Evolutionary conservation across 2,329 filamentous ascomycete species (phyloP).

Genomic region (Setomelanomma holmii): DNA sequence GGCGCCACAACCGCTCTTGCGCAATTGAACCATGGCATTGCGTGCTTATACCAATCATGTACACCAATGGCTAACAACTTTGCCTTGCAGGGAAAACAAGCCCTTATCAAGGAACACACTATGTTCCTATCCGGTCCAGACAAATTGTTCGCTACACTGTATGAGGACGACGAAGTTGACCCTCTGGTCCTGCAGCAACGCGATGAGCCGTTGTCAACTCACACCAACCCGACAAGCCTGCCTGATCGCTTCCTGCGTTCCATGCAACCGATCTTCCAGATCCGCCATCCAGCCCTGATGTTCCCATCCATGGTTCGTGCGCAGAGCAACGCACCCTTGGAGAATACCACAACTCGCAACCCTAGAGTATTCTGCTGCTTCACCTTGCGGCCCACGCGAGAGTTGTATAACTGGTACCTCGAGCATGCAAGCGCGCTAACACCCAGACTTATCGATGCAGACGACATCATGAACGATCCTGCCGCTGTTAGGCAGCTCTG

Average conservation of each 20-base stretch:
- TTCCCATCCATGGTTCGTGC: slow-evolving; percentile 23
- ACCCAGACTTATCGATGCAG: slow-evolving; percentile 22
- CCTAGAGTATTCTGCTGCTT: background rate
- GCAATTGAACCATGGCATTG: slow-evolving; percentile 6
- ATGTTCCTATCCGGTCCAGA: slow-evolving; percentile 12
- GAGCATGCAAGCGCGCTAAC: background rate
- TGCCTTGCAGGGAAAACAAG: slow-evolving; percentile 12
- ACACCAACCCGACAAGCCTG: slow-evolving; percentile 20
- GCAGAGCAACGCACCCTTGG: background rate
- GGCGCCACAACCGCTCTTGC: background rate
- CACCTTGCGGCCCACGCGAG: slow-evolving; percentile 3
- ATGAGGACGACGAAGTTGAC: slow-evolving; percentile 2
- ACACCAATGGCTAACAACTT: slow-evolving; percentile 2
- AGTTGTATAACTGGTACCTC: slow-evolving; percentile 21
- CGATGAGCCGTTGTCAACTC: background rate
- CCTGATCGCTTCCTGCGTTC: slow-evolving; percentile 20
- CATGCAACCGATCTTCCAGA: slow-evolving; percentile 24
- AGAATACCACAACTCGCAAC: background rate
- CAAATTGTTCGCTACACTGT: slow-evolving; percentile 11
- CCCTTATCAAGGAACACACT: slow-evolving; percentile 22
- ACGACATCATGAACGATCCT: slow-evolving; percentile 20
- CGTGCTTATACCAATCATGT: slow-evolving; percentile 10
- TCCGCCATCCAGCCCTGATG: slow-evolving; percentile 22
- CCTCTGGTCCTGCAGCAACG: slow-evolving; percentile 10
- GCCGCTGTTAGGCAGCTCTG: slow-evolving; percentile 16